phyloP scores from a whole-genome alignment of 2,329 filamentous ascomycete genomes.

The Fusarium newnesense region DNA sequence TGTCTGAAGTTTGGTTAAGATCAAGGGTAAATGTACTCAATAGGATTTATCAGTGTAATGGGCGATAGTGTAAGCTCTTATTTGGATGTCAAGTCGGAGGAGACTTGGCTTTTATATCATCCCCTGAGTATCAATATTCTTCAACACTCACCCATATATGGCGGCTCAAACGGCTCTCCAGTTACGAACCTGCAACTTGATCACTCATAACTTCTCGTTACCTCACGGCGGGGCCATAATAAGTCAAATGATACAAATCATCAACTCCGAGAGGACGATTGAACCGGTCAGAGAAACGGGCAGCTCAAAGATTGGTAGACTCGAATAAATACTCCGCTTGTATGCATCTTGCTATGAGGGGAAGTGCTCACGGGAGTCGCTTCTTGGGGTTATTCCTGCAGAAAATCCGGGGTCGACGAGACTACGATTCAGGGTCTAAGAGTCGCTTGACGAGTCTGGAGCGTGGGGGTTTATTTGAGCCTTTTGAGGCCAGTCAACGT shows the following conservation, averaged over 20 bases:
- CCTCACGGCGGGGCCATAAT: slow-evolving; percentile 12
- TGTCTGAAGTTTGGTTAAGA: not conserved
- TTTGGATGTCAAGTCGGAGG: not conserved
- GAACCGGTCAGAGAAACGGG: slow-evolving; percentile 28
- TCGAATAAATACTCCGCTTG: slow-evolving; percentile 22
- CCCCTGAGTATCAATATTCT: not conserved
- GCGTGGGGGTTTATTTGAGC: slow-evolving; percentile 31
- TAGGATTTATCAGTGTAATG: not conserved
- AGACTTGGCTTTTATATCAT: slow-evolving; percentile 3
- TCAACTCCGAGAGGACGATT: slow-evolving; percentile 15
- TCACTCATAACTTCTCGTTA: slow-evolving; percentile 1
- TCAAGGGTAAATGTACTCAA: not conserved
- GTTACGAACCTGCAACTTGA: not conserved
- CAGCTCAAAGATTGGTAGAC: slow-evolving; percentile 33
- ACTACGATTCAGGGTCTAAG: slow-evolving; percentile 23
- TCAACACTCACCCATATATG: not conserved
- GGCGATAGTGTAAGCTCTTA: not conserved
- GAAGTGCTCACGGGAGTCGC: slow-evolving; percentile 29
- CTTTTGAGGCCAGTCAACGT: slow-evolving; percentile 16
- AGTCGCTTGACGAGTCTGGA: slow-evolving; percentile 17
- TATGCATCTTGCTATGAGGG: slow-evolving; percentile 30
- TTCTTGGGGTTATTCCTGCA: slow-evolving; percentile 23
- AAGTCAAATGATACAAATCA: slow-evolving; percentile 29
- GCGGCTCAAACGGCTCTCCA: slow-evolving; percentile 1
- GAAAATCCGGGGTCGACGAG: slow-evolving; percentile 38